Evolutionary conservation across 169 alveolate species (phyloP), one percentile per base, ranked within the genome.

Genomic region (Cryptosporidium ubiquitum): DNA sequence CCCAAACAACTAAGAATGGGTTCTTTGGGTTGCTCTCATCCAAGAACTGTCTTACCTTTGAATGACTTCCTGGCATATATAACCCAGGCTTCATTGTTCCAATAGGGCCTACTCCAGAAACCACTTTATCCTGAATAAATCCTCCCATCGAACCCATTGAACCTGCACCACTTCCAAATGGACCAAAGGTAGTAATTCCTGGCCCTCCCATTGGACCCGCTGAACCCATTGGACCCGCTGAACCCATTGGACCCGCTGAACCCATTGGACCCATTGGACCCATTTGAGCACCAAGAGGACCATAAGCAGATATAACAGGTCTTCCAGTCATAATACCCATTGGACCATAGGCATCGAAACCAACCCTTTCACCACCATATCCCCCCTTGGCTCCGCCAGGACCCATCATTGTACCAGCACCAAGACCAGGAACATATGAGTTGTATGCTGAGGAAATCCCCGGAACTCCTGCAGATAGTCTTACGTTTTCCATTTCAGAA

Each of bases 1-100:
- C 89, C 89, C 89, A 79, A 61, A 79, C 89, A 16, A 79, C 89
- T 14, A 79, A 29, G 52, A 79, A 79, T 58, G 89, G 74, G 35
- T 61, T 61, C 73, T 79, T 79, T 18, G 89, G 89, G 26, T 79
- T 37, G 40, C 79, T 79, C 39, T 79, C 89, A 42, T 79, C 89
- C 74, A 79, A 47, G 52, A 10, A 79, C 23, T 79, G 89, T 16
- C 89, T 58, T 16, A 79, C 69, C 14, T 79, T 79, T 79, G 89
- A 42, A 61, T 42, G 64, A 79, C 89, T 79, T 42, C 89, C 89
- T 42, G 89, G 89, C 89, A 79, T 79, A 39, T 79, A 79, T 18
- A 79, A 42, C 5, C 89, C 89, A 16, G 89, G 2, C 3, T 79
- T 79, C n/a, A 58, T 64, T 4, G 64, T 79, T 31, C 73, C 73